phyloP scores from a whole-genome alignment of 2,329 filamentous ascomycete species.

The Pseudogymnoascus sp. region DNA sequence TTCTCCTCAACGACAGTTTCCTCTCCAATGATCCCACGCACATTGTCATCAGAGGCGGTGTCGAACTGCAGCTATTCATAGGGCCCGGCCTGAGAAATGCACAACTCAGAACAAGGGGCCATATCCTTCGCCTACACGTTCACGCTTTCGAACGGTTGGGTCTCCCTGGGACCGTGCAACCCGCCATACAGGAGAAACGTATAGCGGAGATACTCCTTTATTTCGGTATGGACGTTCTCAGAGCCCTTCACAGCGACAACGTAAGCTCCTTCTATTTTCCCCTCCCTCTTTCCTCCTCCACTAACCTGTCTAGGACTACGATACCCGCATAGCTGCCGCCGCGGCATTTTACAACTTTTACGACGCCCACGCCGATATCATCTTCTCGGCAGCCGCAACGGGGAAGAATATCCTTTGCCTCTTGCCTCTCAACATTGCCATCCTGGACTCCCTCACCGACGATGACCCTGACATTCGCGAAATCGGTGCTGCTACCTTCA shows the following conservation, averaged over 20 bases:
- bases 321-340: conserved; percentile 53
- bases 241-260: neutral
- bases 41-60: neutral
- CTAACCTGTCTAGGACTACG: conserved; percentile 43
- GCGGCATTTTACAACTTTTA: conserved; percentile 47
- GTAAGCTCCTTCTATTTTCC: neutral
- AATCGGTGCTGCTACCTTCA: conserved; percentile 39
- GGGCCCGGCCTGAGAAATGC: conserved; percentile 3
- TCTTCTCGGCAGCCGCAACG: conserved; percentile 19
- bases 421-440: conserved; percentile 50
- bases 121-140: neutral
- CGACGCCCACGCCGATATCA: conserved; percentile 21
- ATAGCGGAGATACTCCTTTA: neutral
- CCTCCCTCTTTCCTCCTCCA: neutral
- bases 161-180: neutral
- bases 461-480: conserved; percentile 85
- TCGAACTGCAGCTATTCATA: neutral
- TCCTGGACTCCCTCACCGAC: conserved; percentile 74
- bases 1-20: neutral
- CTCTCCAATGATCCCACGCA: neutral
- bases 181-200: neutral
- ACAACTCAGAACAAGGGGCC: neutral
- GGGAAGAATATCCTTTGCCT: conserved; percentile 29
- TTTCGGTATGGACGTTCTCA: neutral
- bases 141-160: neutral